Conservation (phyloP, 805 yeast species). For the Kurtzmaniella cleridarum region DNA sequence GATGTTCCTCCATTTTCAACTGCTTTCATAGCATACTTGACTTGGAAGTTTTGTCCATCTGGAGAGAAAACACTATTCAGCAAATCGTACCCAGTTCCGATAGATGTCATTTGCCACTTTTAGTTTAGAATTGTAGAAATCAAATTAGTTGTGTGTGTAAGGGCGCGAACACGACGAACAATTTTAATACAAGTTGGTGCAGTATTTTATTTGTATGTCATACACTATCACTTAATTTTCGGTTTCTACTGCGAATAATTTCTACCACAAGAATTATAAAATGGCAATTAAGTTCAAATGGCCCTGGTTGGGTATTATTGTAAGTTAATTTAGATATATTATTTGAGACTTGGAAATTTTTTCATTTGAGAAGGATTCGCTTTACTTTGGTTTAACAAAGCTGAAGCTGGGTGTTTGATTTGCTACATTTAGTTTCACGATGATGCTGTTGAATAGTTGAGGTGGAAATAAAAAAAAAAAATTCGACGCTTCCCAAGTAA, state of each 20-base stretch:
- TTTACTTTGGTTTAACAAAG: no score
- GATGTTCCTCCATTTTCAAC: constrained; percentile 97
- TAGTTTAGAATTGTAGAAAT: no score
- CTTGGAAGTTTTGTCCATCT: constrained; percentile 94
- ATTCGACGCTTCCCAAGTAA: background rate
- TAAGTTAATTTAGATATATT: no score
- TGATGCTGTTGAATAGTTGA: no score
- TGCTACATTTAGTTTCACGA: no score
- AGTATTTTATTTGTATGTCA: constrained; percentile 3
- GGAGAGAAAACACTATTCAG: constrained; percentile 94
- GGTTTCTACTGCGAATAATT: constrained; percentile 7
- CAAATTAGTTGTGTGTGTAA: background rate
- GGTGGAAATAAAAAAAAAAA: constrained; percentile 1
- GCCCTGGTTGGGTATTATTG: constrained; percentile 46
- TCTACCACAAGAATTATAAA: no score
- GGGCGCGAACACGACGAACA: background rate
- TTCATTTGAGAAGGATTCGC: no score
- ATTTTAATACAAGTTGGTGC: background rate
- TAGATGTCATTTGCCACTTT: constrained; percentile 56
- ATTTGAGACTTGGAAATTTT: no score
- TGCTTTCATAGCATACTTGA: constrained; percentile 95
- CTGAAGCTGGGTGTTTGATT: no score
- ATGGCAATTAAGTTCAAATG: constrained; percentile 38
- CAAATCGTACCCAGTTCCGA: constrained; percentile 98
- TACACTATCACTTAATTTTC: constrained; percentile 1